A percentile compares a stretch with the other conserved stretches of the same genome.
Conservation (phyloP, 2,329 filamentous ascomycete species). For the Ilyonectria destructans region DNA sequence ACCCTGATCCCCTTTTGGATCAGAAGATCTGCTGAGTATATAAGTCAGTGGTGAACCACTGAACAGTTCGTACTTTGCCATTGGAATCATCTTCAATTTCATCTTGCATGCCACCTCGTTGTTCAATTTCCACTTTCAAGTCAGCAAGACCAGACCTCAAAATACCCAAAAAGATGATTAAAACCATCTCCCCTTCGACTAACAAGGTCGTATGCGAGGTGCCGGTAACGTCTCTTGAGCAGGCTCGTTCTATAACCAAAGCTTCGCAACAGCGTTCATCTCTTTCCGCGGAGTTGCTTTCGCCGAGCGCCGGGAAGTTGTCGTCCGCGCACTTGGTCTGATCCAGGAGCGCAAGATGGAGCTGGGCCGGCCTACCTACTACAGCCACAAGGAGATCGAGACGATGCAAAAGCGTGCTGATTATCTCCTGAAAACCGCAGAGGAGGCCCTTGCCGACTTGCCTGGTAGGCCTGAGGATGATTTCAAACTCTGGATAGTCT, state of each 20-base stretch:
- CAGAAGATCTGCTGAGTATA: too few species aligned
- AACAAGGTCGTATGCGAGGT: constrained; percentile 87
- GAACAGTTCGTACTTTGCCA: too few species aligned
- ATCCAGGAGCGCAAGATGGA: constrained; percentile 81
- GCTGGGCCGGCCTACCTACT: constrained; percentile 87
- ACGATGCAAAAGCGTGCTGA: constrained; percentile 89
- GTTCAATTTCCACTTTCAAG: background rate
- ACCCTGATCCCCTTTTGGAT: too few species aligned
- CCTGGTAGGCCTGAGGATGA: constrained; percentile 86
- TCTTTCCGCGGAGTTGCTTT: constrained; percentile 82
- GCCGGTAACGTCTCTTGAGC: constrained; percentile 78
- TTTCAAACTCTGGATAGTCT: constrained; percentile 92
- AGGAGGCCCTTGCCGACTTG: constrained; percentile 84
- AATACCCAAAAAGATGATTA: constrained; percentile 74
- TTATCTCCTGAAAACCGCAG: constrained; percentile 86
- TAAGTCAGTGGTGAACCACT: too few species aligned
- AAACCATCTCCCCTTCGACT: constrained; percentile 90
- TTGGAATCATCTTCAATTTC: too few species aligned
- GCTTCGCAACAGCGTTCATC: constrained; percentile 79
- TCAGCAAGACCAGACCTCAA: constrained; percentile 37
- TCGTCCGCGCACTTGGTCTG: constrained; percentile 82
- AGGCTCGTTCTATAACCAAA: constrained; percentile 73
- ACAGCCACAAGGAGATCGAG: constrained; percentile 84
- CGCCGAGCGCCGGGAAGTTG: constrained; percentile 81
- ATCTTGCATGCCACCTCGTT: background rate